Evolutionary conservation across 2,329 filamentous ascomycete species (phyloP).

Genomic region (Xylaria sp.): DNA sequence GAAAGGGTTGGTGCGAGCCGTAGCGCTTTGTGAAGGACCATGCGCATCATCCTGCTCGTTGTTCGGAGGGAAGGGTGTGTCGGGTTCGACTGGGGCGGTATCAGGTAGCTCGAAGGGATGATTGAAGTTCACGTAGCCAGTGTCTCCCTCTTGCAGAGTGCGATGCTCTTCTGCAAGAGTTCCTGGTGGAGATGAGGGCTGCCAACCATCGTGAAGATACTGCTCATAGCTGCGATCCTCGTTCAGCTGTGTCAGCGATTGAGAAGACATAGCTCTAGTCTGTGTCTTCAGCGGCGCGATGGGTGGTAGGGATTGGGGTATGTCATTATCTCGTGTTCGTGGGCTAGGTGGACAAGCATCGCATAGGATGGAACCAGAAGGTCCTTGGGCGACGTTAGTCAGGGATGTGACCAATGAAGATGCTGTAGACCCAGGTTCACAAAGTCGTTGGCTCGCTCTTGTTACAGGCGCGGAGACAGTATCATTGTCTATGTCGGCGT

Average conservation of each 20-base stretch:
- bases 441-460: constrained; percentile 18
- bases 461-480: constrained; percentile 16
- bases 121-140: constrained; percentile 58
- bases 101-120: constrained; percentile 49
- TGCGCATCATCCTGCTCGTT: constrained; percentile 40
- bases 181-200: constrained; percentile 45
- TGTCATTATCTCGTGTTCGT: constrained; percentile 38
- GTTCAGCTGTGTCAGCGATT: constrained; percentile 68
- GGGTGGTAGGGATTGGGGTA: constrained; percentile 26
- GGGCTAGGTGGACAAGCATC: constrained; percentile 36
- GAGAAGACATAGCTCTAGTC: constrained; percentile 59
- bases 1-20: constrained; percentile 39
- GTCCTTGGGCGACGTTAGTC: constrained; percentile 8
- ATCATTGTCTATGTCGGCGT: not conserved
- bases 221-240: constrained; percentile 66
- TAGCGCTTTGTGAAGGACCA: constrained; percentile 53
- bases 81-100: constrained; percentile 37
- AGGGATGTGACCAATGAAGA: constrained; percentile 17
- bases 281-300: constrained; percentile 36
- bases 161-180: constrained; percentile 46
- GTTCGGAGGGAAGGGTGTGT: constrained; percentile 30
- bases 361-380: constrained; percentile 22
- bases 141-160: constrained; percentile 60
- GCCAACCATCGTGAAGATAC: constrained; percentile 49
- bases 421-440: not conserved